Percentiles rank a stretch among this genome's conserved stretches.
Evolutionary conservation across 148 eudicot genomes (phyloP).

Genomic region (Rheum nobile): DNA sequence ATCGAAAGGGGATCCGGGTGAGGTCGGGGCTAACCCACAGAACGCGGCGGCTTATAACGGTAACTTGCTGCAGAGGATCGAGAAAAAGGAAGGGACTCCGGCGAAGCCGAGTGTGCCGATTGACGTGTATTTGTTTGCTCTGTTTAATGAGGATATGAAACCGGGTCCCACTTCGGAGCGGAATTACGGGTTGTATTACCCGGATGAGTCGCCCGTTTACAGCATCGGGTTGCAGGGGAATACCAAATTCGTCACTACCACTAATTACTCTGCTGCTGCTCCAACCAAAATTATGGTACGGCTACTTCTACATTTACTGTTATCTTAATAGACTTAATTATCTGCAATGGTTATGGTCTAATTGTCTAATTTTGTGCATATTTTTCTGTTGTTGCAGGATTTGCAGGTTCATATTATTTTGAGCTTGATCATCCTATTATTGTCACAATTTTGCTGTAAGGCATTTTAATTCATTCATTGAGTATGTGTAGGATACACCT

Average conservation of each 20-base stretch:
- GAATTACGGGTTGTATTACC: conserved; percentile 13
- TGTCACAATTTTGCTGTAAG: not conserved
- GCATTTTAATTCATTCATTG: not conserved
- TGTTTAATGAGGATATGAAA: conserved; percentile 15
- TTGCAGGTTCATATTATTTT: not conserved
- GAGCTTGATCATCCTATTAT: not conserved
- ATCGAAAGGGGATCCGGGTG: conserved; percentile 7
- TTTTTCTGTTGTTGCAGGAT: not conserved
- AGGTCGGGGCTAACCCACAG: conserved; percentile 6
- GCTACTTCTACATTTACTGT: too few species aligned
- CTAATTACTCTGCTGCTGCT: not conserved
- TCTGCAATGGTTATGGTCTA: not conserved
- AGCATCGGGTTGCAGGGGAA: conserved; percentile 7
- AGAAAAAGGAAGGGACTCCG: conserved; percentile 7
- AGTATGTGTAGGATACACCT: too few species aligned
- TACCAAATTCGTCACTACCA: not conserved
- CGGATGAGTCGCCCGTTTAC: conserved; percentile 9
- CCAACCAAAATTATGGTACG: not conserved
- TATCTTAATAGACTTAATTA: too few species aligned
- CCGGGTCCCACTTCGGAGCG: conserved; percentile 14
- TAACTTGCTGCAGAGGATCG: not conserved
- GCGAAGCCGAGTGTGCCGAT: conserved; percentile 5
- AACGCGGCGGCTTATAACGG: conserved; percentile 11
- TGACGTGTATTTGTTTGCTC: conserved; percentile 7
- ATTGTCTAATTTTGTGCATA: not conserved